Conservation (phyloP, 1,284 basidiomycete species). For the Mycena sp. region DNA sequence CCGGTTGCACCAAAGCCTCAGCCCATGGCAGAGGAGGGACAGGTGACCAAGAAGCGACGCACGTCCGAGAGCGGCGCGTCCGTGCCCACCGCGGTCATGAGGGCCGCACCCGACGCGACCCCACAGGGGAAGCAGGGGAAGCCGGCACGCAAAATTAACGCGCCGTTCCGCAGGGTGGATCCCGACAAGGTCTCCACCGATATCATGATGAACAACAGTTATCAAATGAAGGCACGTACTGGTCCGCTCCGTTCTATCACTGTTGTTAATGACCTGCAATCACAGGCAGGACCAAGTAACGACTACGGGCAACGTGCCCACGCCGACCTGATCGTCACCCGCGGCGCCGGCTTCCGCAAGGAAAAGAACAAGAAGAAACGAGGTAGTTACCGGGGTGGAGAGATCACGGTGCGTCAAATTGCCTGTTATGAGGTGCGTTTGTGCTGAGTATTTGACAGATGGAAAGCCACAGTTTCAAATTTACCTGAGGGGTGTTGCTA, state of each 20-base stretch:
- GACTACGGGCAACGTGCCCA: constrained; percentile 93
- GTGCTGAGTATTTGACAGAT: constrained; percentile 56
- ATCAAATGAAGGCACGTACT: constrained; percentile 74
- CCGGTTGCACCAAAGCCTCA: background rate
- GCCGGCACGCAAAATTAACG: constrained; percentile 53
- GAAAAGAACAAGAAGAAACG: constrained; percentile 99
- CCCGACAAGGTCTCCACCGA: constrained; percentile 69
- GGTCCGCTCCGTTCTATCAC: background rate
- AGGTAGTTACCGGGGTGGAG: constrained; percentile 91
- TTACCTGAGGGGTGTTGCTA: constrained; percentile 45
- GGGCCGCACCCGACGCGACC: background rate
- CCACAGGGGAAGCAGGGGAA: constrained; percentile 40
- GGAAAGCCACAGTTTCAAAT: constrained; percentile 88
- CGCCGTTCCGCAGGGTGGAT: constrained; percentile 88
- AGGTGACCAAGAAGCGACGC: constrained; percentile 67
- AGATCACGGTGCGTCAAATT: constrained; percentile 79
- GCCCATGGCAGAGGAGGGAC: constrained; percentile 24
- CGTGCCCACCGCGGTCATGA: constrained; percentile 55
- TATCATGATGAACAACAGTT: constrained; percentile 83
- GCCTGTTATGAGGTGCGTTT: background rate
- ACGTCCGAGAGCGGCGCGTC: constrained; percentile 59
- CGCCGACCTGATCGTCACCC: constrained; percentile 90
- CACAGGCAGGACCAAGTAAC: constrained; percentile 66
- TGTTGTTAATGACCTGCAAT: background rate
- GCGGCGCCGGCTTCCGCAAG: constrained; percentile 95